phyloP scores from a whole-genome alignment of 495 filamentous ascomycete genomes.

The Filosporella fistucella region DNA sequence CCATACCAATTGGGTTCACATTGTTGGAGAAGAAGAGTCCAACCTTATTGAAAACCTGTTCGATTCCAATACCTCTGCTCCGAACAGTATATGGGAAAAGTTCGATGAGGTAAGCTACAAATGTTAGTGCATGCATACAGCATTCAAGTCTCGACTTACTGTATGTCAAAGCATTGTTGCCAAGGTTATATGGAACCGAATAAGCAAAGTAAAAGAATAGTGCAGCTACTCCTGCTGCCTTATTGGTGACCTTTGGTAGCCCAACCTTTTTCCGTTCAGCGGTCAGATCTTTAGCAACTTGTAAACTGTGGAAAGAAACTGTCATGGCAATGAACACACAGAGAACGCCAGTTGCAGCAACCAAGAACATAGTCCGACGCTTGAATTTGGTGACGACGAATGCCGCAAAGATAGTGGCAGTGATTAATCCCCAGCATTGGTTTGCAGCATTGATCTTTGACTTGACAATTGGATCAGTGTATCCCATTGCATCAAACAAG shows the following conservation, averaged over 20 bases:
- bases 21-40: slow-evolving; percentile 45
- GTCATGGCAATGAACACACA: slow-evolving; percentile 47
- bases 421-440: slow-evolving; percentile 49
- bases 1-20: slow-evolving; percentile 60
- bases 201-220: slow-evolving; percentile 63
- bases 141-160: slow-evolving; percentile 5
- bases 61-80: slow-evolving; percentile 57
- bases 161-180: slow-evolving; percentile 63
- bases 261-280: too few relatives aligned
- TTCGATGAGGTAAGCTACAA: slow-evolving; percentile 54
- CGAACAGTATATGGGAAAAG: slow-evolving; percentile 60
- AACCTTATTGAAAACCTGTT: slow-evolving; percentile 55
- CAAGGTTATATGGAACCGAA: slow-evolving; percentile 60
- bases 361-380: slow-evolving; percentile 50
- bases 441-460: slow-evolving; percentile 29
- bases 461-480: not conserved
- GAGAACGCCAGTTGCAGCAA: slow-evolving; percentile 43
- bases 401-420: slow-evolving; percentile 49
- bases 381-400: slow-evolving; percentile 49
- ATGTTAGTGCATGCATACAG: not conserved
- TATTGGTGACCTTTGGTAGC: slow-evolving; percentile 25
- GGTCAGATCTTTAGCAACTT: slow-evolving; percentile 28
- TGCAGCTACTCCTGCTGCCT: slow-evolving; percentile 30
- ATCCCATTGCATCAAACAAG: slow-evolving; percentile 8
- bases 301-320: too few relatives aligned